Base-by-base conservation (phyloP, 2,329 filamentous ascomycete species). In the Colletotrichum magnum region DNA sequence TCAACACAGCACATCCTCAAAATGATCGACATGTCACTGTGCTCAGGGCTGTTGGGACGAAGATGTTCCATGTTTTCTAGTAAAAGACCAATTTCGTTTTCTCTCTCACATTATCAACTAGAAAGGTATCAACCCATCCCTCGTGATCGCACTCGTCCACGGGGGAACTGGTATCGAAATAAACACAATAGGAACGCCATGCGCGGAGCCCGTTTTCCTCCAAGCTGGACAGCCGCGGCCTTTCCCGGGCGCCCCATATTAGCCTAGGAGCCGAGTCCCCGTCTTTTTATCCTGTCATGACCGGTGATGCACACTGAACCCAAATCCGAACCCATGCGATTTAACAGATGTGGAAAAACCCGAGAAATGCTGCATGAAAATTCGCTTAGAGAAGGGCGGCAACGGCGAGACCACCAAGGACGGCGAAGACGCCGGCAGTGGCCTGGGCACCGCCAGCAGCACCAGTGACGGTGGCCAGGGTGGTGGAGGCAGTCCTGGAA, bases 251-350 rank as follows among this genome's bases (percentile, higher is more conserved):
- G n/a, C 9, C 18, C 32, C 32, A 36, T 36, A 32, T 18, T n/a
- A 66, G 67, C 62, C 67, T 47, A 13, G 56, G 56, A 61, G 62
- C 62, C 51, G 62, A 67, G 62, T 61, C 51, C 53, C 67, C 62
- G 45, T 69, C 67, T 69, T 69, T 69, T 69, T 69, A 67, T 61
- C 62, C 67, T 61, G 48, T 69, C 67, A 69, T 69, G 62, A 69
- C 67, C 67, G 52, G 61, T 57, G 32, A 67, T 69, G 62, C 67
- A 67, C 67, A 45, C 67, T 67, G 62, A 69, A 69, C 50, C 67
- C 62, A 26, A 61, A 61, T 21, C 67, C 56, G 61, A 43, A 58
- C 62, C 51, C 67, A 69, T 51, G 67, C 62, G 58, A 52, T 67
- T 67, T 67, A 61, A 57, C 67, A 66, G 63, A 67, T 68, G 51